Conservation (phyloP, 2,329 filamentous ascomycete species). For the Alternaria hordeiaustralica region DNA sequence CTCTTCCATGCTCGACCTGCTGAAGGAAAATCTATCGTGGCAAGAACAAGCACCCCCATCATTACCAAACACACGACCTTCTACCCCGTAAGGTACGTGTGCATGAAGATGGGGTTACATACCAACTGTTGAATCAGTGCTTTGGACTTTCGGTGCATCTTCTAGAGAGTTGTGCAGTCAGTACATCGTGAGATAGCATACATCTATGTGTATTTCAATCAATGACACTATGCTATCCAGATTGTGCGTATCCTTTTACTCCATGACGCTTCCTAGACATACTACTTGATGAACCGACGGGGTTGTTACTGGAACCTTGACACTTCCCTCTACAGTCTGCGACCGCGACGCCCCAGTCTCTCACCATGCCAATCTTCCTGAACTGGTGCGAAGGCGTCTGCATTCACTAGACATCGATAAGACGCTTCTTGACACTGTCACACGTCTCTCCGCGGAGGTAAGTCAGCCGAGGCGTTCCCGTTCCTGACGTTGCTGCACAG, state of each 20-base stretch:
- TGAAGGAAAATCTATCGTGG: slow-evolving; percentile 72
- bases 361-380: slow-evolving; percentile 19
- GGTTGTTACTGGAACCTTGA: slow-evolving; percentile 22
- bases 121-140: slow-evolving; percentile 17
- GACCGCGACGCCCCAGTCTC: background rate
- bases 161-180: background rate
- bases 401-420: slow-evolving; percentile 6
- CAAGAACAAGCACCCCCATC: slow-evolving; percentile 62
- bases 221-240: slow-evolving; percentile 4
- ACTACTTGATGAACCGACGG: slow-evolving; percentile 18
- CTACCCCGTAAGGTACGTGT: slow-evolving; percentile 61
- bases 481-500: slow-evolving; percentile 12
- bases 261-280: slow-evolving; percentile 14
- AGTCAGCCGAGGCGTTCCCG: slow-evolving; percentile 11
- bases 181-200: background rate
- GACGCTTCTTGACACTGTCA: slow-evolving; percentile 36
- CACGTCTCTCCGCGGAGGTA: slow-evolving; percentile 27
- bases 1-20: slow-evolving; percentile 65
- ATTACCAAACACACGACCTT: slow-evolving; percentile 72
- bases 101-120: slow-evolving; percentile 71
- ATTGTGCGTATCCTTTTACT: background rate
- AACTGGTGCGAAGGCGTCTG: slow-evolving; percentile 35
- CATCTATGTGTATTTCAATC: slow-evolving; percentile 1
- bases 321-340: background rate
- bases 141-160: slow-evolving; percentile 1